phyloP scores from a whole-genome alignment of 2,329 filamentous ascomycete species.

The Fusarium austroafricanum region DNA sequence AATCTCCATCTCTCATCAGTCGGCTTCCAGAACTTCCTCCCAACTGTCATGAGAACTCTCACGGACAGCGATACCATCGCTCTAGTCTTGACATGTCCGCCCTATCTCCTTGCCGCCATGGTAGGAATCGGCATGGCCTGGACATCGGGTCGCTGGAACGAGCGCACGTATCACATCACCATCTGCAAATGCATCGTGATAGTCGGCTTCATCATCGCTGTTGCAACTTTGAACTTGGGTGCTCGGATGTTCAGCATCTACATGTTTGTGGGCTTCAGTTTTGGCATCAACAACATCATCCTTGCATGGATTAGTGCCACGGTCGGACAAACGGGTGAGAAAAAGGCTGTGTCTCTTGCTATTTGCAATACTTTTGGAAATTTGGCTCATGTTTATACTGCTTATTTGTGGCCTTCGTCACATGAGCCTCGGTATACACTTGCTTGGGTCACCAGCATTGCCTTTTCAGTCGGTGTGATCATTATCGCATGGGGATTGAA shows the following conservation, averaged over 20 bases:
- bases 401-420: conserved; percentile 25
- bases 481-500: conserved; percentile 21
- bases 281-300: conserved; percentile 57
- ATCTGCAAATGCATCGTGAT: conserved; percentile 54
- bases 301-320: conserved; percentile 55
- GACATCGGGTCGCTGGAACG: conserved; percentile 58
- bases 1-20: conserved; percentile 42
- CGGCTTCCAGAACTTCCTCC: conserved; percentile 48
- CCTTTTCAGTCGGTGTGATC: conserved; percentile 24
- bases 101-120: conserved; percentile 58
- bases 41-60: conserved; percentile 57
- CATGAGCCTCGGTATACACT: conserved; percentile 14
- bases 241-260: conserved; percentile 48
- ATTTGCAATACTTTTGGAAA: conserved; percentile 37
- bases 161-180: conserved; percentile 39
- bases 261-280: conserved; percentile 54
- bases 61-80: conserved; percentile 60
- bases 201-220: conserved; percentile 40
- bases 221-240: conserved; percentile 38
- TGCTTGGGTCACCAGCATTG: conserved; percentile 23
- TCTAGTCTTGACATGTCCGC: conserved; percentile 61
- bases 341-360: conserved; percentile 49
- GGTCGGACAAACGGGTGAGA: conserved; percentile 59
- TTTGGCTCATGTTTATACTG: conserved; percentile 28
- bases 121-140: conserved; percentile 33